Evolutionary conservation across 495 filamentous ascomycete genomes (phyloP), one percentile per base, ranked within the genome.

Genomic region (Rhypophila decipiens): DNA sequence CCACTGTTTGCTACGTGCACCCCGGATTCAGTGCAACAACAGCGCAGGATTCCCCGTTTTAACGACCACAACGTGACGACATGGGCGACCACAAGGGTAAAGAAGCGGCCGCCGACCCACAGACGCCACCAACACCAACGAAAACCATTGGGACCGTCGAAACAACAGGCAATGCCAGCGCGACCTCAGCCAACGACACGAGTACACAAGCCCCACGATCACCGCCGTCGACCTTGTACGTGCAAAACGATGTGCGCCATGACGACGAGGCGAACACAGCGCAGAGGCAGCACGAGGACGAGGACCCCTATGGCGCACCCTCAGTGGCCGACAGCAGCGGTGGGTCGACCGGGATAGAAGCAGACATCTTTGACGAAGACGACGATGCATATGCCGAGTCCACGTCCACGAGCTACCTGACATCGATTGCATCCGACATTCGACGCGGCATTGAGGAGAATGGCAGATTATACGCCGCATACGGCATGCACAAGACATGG

Each of bases 381-480:
- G 47, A 50, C 15, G 50, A 52, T 18, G 50, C 43, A 9, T 52
- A 42, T 29, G 44, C 44, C 5, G 37, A 31, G 5, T 47, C 39
- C 13, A 52, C 50, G 13, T 42, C 51, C 10, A 48, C 46, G 15
- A 43, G 31, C 22, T 53, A 48, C 24, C 39, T 53, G 23, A 49
- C 46, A 19, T 53, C 51, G 27, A 53, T 53, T 15, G 51, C 45
- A 9, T 53, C 51, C 12, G 41, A 40, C 24, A 40, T 53, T 7
- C 44, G 51, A 1, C 29, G 46, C 5, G 51, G 51, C 4, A 31
- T 53, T 11, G 46, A 44, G 37, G 51, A 53, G 21, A 45, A 53
- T 40, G 51, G 51, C 2, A 18, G 46, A 8, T 8, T 35, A 1
- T 53, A 53, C 27, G 45, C 51, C 19, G 39, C 46, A 3, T 50